These are phyloP conservation scores for Paramecium sexaurelia DNA, from an alignment of 73 alveolate genomes.

Conservation along the genomic window DNA sequence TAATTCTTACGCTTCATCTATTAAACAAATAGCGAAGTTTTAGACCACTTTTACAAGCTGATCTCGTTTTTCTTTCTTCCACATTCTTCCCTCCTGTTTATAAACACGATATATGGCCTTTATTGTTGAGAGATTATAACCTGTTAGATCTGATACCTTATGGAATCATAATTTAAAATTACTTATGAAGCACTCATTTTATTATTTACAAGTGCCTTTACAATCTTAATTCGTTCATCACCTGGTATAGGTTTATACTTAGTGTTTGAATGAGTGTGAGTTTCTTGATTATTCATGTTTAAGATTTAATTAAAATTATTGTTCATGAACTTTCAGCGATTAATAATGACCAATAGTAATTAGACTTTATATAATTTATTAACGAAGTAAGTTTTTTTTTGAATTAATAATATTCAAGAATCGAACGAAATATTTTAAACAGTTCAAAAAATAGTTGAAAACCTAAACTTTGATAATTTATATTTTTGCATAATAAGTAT, in stretches of 20 bases:
- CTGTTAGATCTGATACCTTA: slow-evolving; percentile 25
- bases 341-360: background rate
- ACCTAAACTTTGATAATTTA: background rate
- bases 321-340: slow-evolving; percentile 7
- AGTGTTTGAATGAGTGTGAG: background rate
- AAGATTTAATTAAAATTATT: background rate
- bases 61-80: slow-evolving; percentile 36
- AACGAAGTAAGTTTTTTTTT: background rate
- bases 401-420: background rate
- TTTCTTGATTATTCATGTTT: background rate
- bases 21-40: background rate
- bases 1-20: background rate
- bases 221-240: background rate
- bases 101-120: slow-evolving; percentile 41
- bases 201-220: background rate
- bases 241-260: background rate
- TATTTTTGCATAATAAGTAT: background rate
- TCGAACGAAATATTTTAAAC: background rate
- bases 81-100: slow-evolving; percentile 8
- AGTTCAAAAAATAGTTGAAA: background rate
- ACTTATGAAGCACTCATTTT: slow-evolving; percentile 14
- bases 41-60: background rate
- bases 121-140: slow-evolving; percentile 34
- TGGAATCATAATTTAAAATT: background rate
- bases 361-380: background rate